A percentile compares a stretch with the other conserved stretches of the same genome.
These are phyloP conservation scores for Elsinoe perseae DNA, from an alignment of 2,329 filamentous ascomycete species.

Conservation along the genomic window DNA sequence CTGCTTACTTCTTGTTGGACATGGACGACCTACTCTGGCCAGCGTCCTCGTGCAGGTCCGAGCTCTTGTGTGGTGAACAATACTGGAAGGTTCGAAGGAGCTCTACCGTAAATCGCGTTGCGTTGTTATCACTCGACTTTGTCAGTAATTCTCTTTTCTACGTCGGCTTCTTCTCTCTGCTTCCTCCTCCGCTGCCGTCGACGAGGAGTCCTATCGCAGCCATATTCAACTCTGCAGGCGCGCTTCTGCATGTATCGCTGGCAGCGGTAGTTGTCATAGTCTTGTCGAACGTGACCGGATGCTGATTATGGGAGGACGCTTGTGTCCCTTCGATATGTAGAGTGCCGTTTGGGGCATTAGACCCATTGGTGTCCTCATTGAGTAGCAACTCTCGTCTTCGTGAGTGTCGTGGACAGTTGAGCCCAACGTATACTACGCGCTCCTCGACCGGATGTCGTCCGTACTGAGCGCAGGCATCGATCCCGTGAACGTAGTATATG, in stretches of 20 bases:
- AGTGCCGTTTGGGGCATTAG: not conserved
- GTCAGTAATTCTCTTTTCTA: too few relatives aligned
- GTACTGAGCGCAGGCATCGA: constrained; percentile 17
- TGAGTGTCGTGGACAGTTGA: constrained; percentile 16
- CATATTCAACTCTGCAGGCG: not conserved
- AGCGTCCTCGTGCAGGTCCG: too few relatives aligned
- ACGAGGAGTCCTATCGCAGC: not conserved
- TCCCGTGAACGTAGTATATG: constrained; percentile 18
- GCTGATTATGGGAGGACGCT: not conserved
- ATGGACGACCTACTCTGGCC: too few relatives aligned
- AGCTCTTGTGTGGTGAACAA: too few relatives aligned
- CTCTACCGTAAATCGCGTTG: too few relatives aligned
- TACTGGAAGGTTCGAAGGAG: too few relatives aligned
- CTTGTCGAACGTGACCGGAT: not conserved
- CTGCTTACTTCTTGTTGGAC: too few relatives aligned
- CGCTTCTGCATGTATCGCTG: not conserved
- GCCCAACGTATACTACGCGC: constrained; percentile 17
- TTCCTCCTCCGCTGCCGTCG: not conserved
- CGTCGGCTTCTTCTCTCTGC: not conserved
- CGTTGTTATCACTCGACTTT: too few relatives aligned
- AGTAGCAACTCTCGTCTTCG: not conserved
- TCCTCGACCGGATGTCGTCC: constrained; percentile 18
- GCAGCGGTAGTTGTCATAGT: not conserved
- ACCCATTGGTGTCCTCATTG: not conserved
- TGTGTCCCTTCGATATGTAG: not conserved